Base-by-base conservation (phyloP, 345 rosid species). In the Corchorus capsularis region DNA sequence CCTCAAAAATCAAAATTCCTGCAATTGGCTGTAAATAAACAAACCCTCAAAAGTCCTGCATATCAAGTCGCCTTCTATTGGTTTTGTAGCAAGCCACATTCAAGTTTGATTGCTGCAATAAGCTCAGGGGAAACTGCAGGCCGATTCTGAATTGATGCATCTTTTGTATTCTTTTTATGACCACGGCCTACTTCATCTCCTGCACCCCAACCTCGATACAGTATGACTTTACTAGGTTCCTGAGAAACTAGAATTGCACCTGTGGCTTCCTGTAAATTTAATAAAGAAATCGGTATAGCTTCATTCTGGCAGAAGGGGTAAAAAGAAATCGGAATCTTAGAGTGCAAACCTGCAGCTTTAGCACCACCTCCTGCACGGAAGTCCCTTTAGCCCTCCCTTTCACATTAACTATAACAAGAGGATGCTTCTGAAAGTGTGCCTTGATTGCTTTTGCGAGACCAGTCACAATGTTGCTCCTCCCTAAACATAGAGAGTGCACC, bases 381-480 rank as follows among this genome's bases (percentile, higher is more conserved):
- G 99, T 95, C 71, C 98, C 98, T 78, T 89, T 86, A 43, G 99
- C 99, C 80, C 99, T 88, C 73, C 98, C 97, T 85, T 95, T 92
- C 63, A 95, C 89, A 59, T 89, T 89, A 41, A 95, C 98, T 45
- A 93, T 89, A 68, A 97, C 98, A 49, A 95, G 87, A 77, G 96
- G 97, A 77, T 92, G 81, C 86, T 80, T 95, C 82, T 80, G 55
- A 79, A 93, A 95, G 85, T 93, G 99, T 52, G 80, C 75, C 78
- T 78, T 89, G 63, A 95, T 89, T 69, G 89, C 66, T 88, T 83
- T 92, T 5, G 94, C 99, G 63, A 95, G 82, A 50, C 98, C 98
- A 37, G 83, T 87, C 49, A 95, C 88, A 71, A 92, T 79, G 37
- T 92, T 95, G 88, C 92, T 93, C 82, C 92, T 87, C 83, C 98